Percentiles rank a stretch among this genome's conserved stretches.
phyloP scores from a whole-genome alignment of 2,329 filamentous ascomycete genomes.

The Diaporthe batatas region DNA sequence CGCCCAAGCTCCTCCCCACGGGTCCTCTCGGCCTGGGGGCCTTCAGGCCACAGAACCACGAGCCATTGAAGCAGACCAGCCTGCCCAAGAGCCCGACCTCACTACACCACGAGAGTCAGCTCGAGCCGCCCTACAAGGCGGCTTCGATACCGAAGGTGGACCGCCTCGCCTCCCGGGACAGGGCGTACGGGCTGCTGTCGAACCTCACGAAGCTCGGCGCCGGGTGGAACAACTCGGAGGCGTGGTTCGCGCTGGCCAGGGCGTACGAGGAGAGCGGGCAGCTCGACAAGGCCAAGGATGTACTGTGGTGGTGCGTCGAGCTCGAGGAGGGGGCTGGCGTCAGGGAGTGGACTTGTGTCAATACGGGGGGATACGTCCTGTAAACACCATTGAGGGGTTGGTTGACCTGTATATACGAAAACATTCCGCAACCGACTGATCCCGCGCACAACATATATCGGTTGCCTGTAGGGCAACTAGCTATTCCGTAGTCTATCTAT shows the following conservation, averaged over 20 bases:
- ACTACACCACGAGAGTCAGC: constrained; percentile 54
- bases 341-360: constrained; percentile 81
- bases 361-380: constrained; percentile 75
- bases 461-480: constrained; percentile 4
- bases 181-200: constrained; percentile 86
- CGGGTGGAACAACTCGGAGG: constrained; percentile 93
- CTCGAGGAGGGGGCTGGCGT: constrained; percentile 88
- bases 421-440: neutral
- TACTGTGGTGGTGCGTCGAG: constrained; percentile 98
- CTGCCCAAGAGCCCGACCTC: constrained; percentile 37
- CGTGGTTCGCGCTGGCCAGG: constrained; percentile 89
- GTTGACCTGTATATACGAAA: constrained; percentile 7
- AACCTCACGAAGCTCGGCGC: constrained; percentile 86
- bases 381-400: constrained; percentile 48
- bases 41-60: constrained; percentile 36
- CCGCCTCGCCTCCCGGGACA: constrained; percentile 88
- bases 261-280: constrained; percentile 91
- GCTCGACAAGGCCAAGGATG: constrained; percentile 88
- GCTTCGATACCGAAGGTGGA: constrained; percentile 79
- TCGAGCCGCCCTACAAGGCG: constrained; percentile 67
- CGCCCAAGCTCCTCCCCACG: constrained; percentile 53
- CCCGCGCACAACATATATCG: neutral
- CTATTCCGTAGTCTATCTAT: constrained; percentile 29
- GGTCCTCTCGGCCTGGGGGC: constrained; percentile 62
- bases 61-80: constrained; percentile 13